These are phyloP conservation scores for Polyplosphaeria fusca DNA, from an alignment of 495 filamentous ascomycete species.

Conservation along the genomic window DNA sequence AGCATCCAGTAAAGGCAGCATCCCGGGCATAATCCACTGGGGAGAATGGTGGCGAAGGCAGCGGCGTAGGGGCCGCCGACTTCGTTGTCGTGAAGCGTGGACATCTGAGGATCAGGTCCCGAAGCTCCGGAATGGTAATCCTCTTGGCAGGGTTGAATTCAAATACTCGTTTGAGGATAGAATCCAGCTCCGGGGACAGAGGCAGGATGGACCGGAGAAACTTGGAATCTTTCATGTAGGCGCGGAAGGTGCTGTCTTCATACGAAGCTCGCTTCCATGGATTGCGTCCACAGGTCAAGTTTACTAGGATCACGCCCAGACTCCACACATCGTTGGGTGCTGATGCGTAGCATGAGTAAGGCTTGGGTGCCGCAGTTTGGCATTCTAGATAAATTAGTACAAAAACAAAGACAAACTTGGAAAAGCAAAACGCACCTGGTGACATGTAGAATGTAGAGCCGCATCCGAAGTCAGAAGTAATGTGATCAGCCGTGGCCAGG, in stretches of 20 bases:
- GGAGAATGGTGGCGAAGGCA: conserved; percentile 32
- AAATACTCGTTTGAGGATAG: conserved; percentile 85
- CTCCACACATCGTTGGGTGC: conserved; percentile 98
- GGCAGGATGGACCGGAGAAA: conserved; percentile 94
- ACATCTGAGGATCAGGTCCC: conserved; percentile 72
- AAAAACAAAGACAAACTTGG: conserved; percentile 35
- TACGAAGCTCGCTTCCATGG: conserved; percentile 94
- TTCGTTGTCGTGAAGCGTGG: conserved; percentile 60
- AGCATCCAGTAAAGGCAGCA: conserved; percentile 28
- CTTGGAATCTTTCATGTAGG: conserved; percentile 77
- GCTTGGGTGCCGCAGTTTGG: conserved; percentile 77
- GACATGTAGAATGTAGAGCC: conserved; percentile 99
- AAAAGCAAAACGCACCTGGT: conserved; percentile 66
- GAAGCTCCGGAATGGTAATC: conserved; percentile 80
- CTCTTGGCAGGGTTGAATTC: conserved; percentile 81
- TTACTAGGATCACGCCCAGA: conserved; percentile 94
- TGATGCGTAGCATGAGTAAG: conserved; percentile 78
- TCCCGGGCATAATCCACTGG: conserved; percentile 34
- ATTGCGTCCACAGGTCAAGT: conserved; percentile 96
- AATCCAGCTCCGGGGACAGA: conserved; percentile 83
- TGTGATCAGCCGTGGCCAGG: conserved; percentile 76
- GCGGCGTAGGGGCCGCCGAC: conserved; percentile 25
- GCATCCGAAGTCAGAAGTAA: conserved; percentile 93
- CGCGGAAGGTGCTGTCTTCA: conserved; percentile 93
- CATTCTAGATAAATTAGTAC: conserved; percentile 63